Percentiles rank a stretch among this genome's conserved stretches.
phyloP scores from a whole-genome alignment of 2,329 filamentous ascomycete species.

The Thelonectria olida region DNA sequence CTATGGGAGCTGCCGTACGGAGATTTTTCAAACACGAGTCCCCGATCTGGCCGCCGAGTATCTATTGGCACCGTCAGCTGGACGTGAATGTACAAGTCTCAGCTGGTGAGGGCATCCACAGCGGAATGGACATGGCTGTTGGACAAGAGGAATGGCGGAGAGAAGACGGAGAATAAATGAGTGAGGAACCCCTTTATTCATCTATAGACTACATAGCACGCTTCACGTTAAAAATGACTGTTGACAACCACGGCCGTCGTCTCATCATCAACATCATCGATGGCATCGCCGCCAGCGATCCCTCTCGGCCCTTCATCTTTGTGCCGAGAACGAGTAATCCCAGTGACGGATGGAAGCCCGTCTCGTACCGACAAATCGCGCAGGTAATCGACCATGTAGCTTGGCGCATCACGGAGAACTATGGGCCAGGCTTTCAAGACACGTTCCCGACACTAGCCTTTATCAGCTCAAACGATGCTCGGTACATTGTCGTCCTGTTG shows the following conservation, averaged over 20 bases:
- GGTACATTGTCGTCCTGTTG: conserved; percentile 48
- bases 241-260: not conserved
- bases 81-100: too few relatives aligned
- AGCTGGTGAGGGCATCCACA: too few relatives aligned
- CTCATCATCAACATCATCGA: conserved; percentile 5
- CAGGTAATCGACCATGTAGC: not conserved
- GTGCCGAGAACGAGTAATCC: not conserved
- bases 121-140: too few relatives aligned
- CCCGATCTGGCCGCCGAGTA: too few relatives aligned
- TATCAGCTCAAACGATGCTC: conserved; percentile 47
- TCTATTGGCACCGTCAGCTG: too few relatives aligned
- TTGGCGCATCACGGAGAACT: not conserved
- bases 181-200: not conserved
- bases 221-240: not conserved
- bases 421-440: not conserved
- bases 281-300: not conserved
- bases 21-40: too few relatives aligned
- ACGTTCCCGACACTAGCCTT: conserved; percentile 42
- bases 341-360: not conserved
- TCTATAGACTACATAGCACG: not conserved
- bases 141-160: too few relatives aligned
- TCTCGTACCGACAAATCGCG: not conserved
- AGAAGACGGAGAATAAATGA: too few relatives aligned
- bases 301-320: not conserved
- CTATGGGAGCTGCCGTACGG: too few relatives aligned